Evolutionary conservation across 1,284 basidiomycete genomes (phyloP).

Genomic region (Cutaneotrichosporon arboriforme): DNA sequence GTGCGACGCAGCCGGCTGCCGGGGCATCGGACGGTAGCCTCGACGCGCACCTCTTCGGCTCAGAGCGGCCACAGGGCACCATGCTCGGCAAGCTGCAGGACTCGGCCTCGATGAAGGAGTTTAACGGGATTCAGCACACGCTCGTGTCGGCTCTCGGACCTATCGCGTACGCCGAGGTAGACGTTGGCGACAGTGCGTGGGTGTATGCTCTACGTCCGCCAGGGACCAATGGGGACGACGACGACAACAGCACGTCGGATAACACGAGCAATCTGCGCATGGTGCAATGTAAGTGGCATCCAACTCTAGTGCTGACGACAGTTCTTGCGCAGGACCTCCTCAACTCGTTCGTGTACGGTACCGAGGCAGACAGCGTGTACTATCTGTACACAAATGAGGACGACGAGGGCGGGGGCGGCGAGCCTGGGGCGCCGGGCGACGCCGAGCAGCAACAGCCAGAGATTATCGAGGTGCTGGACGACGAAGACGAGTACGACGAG

Average conservation of each 20-base stretch:
- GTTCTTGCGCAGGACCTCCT: conserved; percentile 64
- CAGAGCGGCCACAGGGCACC: conserved; percentile 24
- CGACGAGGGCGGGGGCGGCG: background rate
- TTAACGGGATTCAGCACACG: conserved; percentile 65
- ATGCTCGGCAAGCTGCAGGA: conserved; percentile 26
- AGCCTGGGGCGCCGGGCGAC: background rate
- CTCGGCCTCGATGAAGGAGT: conserved; percentile 40
- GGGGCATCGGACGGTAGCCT: conserved; percentile 8
- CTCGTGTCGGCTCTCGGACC: conserved; percentile 70
- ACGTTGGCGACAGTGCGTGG: conserved; percentile 21
- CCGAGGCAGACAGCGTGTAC: conserved; percentile 62
- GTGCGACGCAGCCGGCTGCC: background rate
- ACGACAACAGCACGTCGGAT: background rate
- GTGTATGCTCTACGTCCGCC: background rate
- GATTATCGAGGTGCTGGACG: background rate
- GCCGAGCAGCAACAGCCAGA: background rate
- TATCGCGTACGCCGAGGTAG: conserved; percentile 64
- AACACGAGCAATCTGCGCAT: conserved; percentile 15
- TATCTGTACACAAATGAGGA: conserved; percentile 53
- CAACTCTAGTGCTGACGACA: conserved; percentile 31
- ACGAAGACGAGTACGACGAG: conserved; percentile 13
- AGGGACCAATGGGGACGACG: background rate
- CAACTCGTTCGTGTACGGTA: conserved; percentile 67
- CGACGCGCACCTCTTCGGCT: conserved; percentile 4
- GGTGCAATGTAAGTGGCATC: conserved; percentile 36